Percentiles rank a stretch among this genome's conserved stretches.
phyloP scores from a whole-genome alignment of 164 flowering plant genomes.

The Magnolia officinalis region DNA sequence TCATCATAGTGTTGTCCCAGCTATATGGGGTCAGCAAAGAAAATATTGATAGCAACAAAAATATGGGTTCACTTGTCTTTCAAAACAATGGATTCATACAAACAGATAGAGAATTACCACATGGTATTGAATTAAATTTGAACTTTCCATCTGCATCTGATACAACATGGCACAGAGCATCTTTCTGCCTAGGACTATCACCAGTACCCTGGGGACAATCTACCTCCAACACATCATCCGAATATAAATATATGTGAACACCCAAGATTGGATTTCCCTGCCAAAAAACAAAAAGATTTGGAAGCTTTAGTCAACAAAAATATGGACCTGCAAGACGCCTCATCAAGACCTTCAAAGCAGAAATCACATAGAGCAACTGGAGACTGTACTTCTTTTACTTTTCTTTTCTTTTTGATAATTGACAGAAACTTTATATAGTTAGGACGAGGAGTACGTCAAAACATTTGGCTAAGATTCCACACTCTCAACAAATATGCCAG shows the following conservation, averaged over 20 bases:
- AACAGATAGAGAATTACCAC: slow-evolving; percentile 55
- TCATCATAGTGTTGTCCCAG: too few relatives aligned
- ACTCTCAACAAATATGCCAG: too few relatives aligned
- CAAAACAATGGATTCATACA: background rate
- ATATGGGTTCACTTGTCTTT: too few relatives aligned
- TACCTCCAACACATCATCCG: slow-evolving; percentile 71
- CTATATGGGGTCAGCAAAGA: too few relatives aligned
- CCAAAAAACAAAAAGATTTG: slow-evolving; percentile 7
- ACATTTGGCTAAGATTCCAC: too few relatives aligned
- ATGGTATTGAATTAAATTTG: slow-evolving; percentile 70
- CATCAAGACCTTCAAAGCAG: background rate
- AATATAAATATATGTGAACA: slow-evolving; percentile 78
- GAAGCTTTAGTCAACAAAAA: background rate
- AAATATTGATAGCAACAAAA: too few relatives aligned
- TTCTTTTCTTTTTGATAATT: too few relatives aligned
- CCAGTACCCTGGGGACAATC: slow-evolving; percentile 82
- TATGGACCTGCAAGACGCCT: background rate
- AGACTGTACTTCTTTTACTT: too few relatives aligned
- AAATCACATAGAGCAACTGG: background rate
- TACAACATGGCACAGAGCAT: slow-evolving; percentile 82
- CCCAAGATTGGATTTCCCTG: slow-evolving; percentile 99
- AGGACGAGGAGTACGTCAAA: too few relatives aligned
- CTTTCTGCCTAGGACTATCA: slow-evolving; percentile 51
- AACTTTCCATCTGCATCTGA: slow-evolving; percentile 93
- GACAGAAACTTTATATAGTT: too few relatives aligned